phyloP scores from a whole-genome alignment of 768 basidiomycete genomes.

The Tylopilus intermedius region DNA sequence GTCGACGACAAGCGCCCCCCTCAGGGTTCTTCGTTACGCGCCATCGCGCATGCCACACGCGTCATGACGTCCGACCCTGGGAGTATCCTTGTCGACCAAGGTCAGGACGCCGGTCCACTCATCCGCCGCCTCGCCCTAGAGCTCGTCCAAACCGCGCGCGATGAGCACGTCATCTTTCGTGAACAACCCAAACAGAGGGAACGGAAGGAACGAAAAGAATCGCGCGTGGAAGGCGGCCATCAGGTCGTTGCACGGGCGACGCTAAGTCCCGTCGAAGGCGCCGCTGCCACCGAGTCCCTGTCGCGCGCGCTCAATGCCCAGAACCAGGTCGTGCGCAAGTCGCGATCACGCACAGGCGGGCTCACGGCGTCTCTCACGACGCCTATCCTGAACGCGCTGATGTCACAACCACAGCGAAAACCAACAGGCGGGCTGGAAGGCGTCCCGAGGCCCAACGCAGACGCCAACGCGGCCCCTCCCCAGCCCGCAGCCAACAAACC shows the following conservation, averaged over 20 bases:
- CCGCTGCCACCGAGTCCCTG: constrained; percentile 42
- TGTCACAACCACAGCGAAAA: constrained; percentile 48
- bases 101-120: constrained; percentile 56
- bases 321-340: constrained; percentile 30
- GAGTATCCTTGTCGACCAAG: constrained; percentile 71
- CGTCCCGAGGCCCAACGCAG: constrained; percentile 7
- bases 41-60: constrained; percentile 77
- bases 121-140: constrained; percentile 61
- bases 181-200: constrained; percentile 41
- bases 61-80: constrained; percentile 80
- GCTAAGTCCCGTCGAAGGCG: constrained; percentile 37
- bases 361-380: constrained; percentile 42
- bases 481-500: constrained; percentile 29
- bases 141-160: constrained; percentile 64
- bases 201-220: constrained; percentile 35
- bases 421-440: constrained; percentile 27
- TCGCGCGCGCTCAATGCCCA: constrained; percentile 43
- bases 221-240: constrained; percentile 24
- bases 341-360: constrained; percentile 34
- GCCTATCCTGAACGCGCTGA: constrained; percentile 58
- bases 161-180: constrained; percentile 48
- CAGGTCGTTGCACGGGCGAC: constrained; percentile 38
- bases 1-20: constrained; percentile 28
- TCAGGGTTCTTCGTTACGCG: constrained; percentile 67
- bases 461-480: constrained; percentile 12